These are phyloP conservation scores for Glycine tomentella DNA, from an alignment of 306 rosid genomes.

Conservation along the genomic window DNA sequence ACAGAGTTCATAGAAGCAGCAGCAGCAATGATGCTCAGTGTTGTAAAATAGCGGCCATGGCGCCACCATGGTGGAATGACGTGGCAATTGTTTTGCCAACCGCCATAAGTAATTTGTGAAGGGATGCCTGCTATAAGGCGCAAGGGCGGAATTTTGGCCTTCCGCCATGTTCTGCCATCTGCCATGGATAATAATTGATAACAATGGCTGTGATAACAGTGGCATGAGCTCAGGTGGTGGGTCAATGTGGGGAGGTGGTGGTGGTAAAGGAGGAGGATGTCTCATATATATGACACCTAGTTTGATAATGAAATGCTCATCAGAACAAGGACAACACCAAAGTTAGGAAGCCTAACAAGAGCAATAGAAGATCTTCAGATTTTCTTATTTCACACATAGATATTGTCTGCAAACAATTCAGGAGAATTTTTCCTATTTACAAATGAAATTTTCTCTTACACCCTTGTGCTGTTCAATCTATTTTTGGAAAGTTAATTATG, in stretches of 20 bases:
- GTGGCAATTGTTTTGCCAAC: too few species aligned
- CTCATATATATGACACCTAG: neutral
- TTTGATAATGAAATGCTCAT: neutral
- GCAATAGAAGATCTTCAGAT: neutral
- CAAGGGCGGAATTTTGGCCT: too few species aligned
- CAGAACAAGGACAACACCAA: neutral
- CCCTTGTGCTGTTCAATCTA: neutral
- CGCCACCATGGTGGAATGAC: too few species aligned
- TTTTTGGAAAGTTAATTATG: neutral
- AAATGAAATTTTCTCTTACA: neutral
- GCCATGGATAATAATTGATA: too few species aligned
- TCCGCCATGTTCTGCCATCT: too few species aligned
- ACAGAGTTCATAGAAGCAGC: too few species aligned
- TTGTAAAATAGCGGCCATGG: too few species aligned
- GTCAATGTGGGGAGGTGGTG: too few species aligned
- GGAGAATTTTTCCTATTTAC: neutral
- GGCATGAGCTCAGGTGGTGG: neutral
- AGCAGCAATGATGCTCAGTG: too few species aligned
- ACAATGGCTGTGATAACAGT: too few species aligned
- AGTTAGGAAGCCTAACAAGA: neutral
- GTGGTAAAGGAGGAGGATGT: neutral
- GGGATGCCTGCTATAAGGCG: too few species aligned
- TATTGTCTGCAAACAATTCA: neutral
- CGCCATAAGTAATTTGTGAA: too few species aligned
- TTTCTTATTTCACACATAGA: neutral